Conservation (phyloP, 148 eudicot species). For the Agrostemma githago region DNA sequence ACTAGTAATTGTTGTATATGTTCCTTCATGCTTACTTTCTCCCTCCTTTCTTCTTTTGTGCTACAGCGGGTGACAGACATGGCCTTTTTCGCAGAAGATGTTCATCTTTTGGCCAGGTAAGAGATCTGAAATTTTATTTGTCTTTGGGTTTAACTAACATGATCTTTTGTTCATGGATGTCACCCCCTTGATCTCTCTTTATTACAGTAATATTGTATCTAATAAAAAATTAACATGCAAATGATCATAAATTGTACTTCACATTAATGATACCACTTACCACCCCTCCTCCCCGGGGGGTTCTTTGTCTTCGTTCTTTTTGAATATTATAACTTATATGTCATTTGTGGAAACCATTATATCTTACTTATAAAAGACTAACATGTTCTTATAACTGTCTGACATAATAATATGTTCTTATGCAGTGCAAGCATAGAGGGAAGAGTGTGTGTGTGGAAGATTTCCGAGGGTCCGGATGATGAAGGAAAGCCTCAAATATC, state of each 20-base stretch:
- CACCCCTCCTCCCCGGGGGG: too few relatives aligned
- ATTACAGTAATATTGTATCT: too few relatives aligned
- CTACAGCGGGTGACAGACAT: constrained; percentile 96
- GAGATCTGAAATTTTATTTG: constrained; percentile 9
- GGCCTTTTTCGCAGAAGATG: constrained; percentile 99
- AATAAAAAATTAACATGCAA: too few relatives aligned
- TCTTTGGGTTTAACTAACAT: constrained; percentile 23
- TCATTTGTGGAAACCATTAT: too few relatives aligned
- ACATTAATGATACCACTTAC: too few relatives aligned
- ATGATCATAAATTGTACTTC: too few relatives aligned
- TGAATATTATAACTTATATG: too few relatives aligned
- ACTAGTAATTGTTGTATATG: background rate
- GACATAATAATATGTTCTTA: constrained; percentile 14
- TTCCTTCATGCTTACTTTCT: background rate
- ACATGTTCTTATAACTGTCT: too few relatives aligned
- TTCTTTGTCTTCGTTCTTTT: too few relatives aligned
- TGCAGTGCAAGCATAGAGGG: constrained; percentile 97
- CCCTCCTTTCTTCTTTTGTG: constrained; percentile 9
- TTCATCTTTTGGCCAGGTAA: constrained; percentile 97
- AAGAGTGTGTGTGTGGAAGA: constrained; percentile 85
- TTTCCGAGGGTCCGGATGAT: constrained; percentile 81
- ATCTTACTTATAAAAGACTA: too few relatives aligned
- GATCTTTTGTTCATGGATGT: background rate
- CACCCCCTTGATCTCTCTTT: too few relatives aligned
- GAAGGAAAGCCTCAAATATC: constrained; percentile 87